Base-by-base conservation (phyloP, 495 filamentous ascomycete genomes). In the Parathielavia hyrcaniae region DNA sequence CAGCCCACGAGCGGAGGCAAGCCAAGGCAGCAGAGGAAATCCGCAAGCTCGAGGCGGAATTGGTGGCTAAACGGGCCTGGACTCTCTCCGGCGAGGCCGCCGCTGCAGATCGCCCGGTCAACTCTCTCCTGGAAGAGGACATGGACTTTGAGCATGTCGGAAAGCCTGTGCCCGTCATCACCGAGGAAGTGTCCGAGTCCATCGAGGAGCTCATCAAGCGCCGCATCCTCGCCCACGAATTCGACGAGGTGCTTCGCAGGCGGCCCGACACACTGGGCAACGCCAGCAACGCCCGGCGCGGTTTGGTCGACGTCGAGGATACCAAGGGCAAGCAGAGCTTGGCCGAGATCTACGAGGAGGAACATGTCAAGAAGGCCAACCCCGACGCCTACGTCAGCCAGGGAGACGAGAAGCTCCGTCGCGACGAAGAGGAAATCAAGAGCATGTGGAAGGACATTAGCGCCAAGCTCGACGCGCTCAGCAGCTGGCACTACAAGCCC, bases 61-160 rank as follows among this genome's bases (percentile, higher is more conserved):
- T 89, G 52, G 87, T 98, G 9, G 88, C 89, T 3, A 96, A 96
- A 70, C 86, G 89, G 47, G 83, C 91, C 60, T 98, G 93, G 93
- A 88, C 86, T 49, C 76, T 97, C 38, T 78, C 87, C 12, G 93
- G 93, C 65, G 93, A 98, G 79, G 93, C 90, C 40, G 81, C 83
- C 46, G 95, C 89, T 1, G 76, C 77, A 2, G 88, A 90, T 57
- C 79, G 93, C 47, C 93, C 95, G 0, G 58, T 90, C 17, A 97
- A 98, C 71, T 96, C 91, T 1, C 80, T 98, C 0, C 81, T 98
- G 2, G 95, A 97, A 69, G 86, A 97, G 71, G 91, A 97, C 60
- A 79, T 98, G 14, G 93, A 97, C 53, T 97, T 97, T 64, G 93
- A 98, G 70, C 82, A 93, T 49, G 82, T 88, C n/a, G 95, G 93